Evolutionary conservation across 2,329 filamentous ascomycete species (phyloP), one percentile per base, ranked within the genome.

Genomic region (Cordyceps tenuipes): DNA sequence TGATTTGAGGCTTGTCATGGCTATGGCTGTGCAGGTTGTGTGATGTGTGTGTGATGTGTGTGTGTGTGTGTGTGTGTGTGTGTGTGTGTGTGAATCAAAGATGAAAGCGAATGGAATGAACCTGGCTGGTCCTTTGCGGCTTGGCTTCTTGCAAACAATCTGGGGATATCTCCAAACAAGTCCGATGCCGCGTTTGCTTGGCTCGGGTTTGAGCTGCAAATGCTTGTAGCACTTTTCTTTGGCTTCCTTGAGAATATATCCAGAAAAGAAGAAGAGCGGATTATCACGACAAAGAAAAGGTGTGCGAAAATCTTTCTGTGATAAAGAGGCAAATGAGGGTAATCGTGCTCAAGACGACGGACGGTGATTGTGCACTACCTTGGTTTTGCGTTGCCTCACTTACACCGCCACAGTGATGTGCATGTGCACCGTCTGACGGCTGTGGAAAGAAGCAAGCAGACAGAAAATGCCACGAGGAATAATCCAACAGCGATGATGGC

Each of bases 1-100:
- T 51, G 66, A 68, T 62, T 69, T 71, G 56, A 70, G 57, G 50
- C 68, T 64, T 47, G 67, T 61, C 65, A 71, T 71, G 17, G n/a
- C 19, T 50, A n/a, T 31, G 15, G 54, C 57, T 39, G 46, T 54
- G 36, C 36, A 57, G 19, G 46, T 15, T 44, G 43, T 23, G n/a
- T n/a, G n/a, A n/a, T n/a, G n/a, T n/a, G n/a, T n/a, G n/a, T n/a
- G n/a, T n/a, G n/a, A n/a, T n/a, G n/a, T n/a, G n/a, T n/a, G n/a
- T n/a, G n/a, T n/a, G n/a, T n/a, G n/a, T n/a, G n/a, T n/a, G n/a
- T n/a, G n/a, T n/a, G n/a, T n/a, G n/a, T n/a, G n/a, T n/a, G n/a
- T n/a, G 23, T 23, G 23, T 23, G 23, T 23, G 23, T 23, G 23
- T 41, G 44, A 23, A 44, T 43, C 2, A 13, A 44, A 5, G 39